Evolutionary conservation across 192 early-diverging fungal species (phyloP), one percentile per base, ranked within the genome.

Genomic region (Coemansia sp.): DNA sequence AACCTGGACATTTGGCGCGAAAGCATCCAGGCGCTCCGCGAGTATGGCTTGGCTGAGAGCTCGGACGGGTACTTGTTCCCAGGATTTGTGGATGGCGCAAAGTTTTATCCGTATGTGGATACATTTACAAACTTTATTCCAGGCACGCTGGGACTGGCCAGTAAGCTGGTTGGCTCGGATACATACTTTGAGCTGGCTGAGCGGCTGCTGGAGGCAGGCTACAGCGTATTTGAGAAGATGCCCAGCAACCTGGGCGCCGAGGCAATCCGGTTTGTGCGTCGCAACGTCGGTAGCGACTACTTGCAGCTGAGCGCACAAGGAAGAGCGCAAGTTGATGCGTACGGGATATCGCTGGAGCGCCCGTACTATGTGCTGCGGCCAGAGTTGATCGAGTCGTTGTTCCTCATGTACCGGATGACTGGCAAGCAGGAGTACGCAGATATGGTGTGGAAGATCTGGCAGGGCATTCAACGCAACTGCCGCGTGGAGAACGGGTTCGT

Each of bases 301-400:
- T 38, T 57, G 10, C 9, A 50, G 31, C 39, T 68, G 17, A 48
- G 57, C 26, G 54, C 52, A 9, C 41, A 47, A 11, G 22, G 17
- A 49, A 49, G 43, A 38, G 27, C 45, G 6, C 55, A 72, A 63
- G 63, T 75, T 17, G 64, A 68, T 57, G 31, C 59, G 55, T 75
- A 65, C 43, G 78, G 69, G 22, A 58, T 81, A 21, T 38, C 59
- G 16, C 69, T 72, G 35, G 62, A 72, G 45, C 68, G 72, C 3
- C 75, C 67, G 17, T 75, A 69, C 64, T 80, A 94, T 76, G 74
- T 92, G 57, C 83, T 98, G 57, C 81, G 96, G 53, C 96, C 80
- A 4, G 91, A 92, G 84, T 86, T 87, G 0, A 59, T 92, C 21
- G 91, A 92, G 64, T 87, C 85, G 39, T 62, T 91, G 17, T 92